These are phyloP conservation scores for Schizosaccharomyces japonicus DNA, from an alignment of 805 yeast species.

Conservation along the genomic window DNA sequence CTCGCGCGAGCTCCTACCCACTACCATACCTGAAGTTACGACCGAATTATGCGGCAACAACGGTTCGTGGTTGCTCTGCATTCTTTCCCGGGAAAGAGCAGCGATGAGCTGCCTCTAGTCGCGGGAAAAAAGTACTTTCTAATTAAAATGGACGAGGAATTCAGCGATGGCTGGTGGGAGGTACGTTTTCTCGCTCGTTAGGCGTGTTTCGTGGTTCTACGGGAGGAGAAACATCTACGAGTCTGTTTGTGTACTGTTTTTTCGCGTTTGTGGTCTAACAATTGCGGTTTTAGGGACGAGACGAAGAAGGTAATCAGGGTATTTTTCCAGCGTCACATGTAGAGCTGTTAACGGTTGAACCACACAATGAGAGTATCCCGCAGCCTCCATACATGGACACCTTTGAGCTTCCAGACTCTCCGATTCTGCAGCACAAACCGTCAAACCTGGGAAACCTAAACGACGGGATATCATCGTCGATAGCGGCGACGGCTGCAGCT, in stretches of 20 bases:
- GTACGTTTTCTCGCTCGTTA: too few relatives aligned
- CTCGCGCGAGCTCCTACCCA: not conserved
- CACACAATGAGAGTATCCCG: not conserved
- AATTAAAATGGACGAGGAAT: slow-evolving; percentile 76
- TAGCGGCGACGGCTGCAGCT: not conserved
- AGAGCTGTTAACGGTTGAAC: slow-evolving; percentile 5
- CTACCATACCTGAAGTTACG: not conserved
- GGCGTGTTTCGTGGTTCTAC: too few relatives aligned
- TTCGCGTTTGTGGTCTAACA: not conserved
- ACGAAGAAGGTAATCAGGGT: not conserved
- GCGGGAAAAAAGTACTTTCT: slow-evolving; percentile 76
- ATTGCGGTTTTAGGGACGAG: not conserved
- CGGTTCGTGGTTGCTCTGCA: slow-evolving; percentile 36
- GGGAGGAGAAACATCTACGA: too few relatives aligned
- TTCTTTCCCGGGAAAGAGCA: slow-evolving; percentile 66
- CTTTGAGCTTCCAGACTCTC: not conserved
- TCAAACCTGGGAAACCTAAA: not conserved
- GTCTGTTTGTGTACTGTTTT: too few relatives aligned
- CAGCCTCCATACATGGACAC: not conserved
- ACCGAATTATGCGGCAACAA: not conserved
- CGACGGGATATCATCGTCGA: too few relatives aligned
- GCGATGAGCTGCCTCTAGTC: slow-evolving; percentile 61
- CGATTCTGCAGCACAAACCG: not conserved
- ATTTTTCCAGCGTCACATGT: not conserved
- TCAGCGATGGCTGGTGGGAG: slow-evolving; percentile 91